Evolutionary conservation across 2,329 filamentous ascomycete species (phyloP).

Genomic region (Aspergillus neoniger): DNA sequence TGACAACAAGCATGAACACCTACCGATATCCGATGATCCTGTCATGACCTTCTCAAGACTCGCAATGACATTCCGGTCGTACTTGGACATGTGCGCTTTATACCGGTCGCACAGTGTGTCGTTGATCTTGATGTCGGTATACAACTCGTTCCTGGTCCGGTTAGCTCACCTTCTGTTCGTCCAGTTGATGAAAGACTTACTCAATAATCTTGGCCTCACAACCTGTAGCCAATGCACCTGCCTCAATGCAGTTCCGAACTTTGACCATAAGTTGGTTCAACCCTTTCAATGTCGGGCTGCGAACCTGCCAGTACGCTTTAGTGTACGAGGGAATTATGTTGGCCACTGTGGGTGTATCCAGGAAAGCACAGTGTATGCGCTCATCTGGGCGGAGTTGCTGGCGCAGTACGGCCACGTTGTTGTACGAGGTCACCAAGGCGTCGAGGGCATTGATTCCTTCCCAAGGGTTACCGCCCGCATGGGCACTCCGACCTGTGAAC

Average conservation of each 20-base stretch:
- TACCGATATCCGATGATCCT: conserved; percentile 52
- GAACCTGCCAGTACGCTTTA: conserved; percentile 48
- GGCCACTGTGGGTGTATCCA: conserved; percentile 54
- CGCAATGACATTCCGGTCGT: conserved; percentile 43
- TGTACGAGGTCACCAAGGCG: conserved; percentile 53
- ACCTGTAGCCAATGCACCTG: conserved; percentile 38
- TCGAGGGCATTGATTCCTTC: conserved; percentile 62
- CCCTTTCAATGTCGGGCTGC: conserved; percentile 47
- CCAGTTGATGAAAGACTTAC: conserved; percentile 19
- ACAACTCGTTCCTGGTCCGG: conserved; percentile 31
- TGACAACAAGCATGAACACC: background rate
- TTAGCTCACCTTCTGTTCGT: background rate
- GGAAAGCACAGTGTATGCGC: conserved; percentile 58
- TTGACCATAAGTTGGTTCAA: conserved; percentile 35
- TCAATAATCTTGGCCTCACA: conserved; percentile 36
- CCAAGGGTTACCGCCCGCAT: conserved; percentile 61
- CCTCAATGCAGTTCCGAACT: conserved; percentile 39
- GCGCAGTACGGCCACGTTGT: conserved; percentile 53
- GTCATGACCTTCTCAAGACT: conserved; percentile 42
- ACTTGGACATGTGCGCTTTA: conserved; percentile 46
- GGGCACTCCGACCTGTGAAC: conserved; percentile 56
- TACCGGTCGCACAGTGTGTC: conserved; percentile 49
- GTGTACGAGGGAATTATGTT: conserved; percentile 60
- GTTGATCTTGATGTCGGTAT: conserved; percentile 52
- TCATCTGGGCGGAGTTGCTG: conserved; percentile 59